Evolutionary conservation across 257 asterid genomes (phyloP), one percentile per base, ranked within the genome.

Genomic region (Salvia hispanica): DNA sequence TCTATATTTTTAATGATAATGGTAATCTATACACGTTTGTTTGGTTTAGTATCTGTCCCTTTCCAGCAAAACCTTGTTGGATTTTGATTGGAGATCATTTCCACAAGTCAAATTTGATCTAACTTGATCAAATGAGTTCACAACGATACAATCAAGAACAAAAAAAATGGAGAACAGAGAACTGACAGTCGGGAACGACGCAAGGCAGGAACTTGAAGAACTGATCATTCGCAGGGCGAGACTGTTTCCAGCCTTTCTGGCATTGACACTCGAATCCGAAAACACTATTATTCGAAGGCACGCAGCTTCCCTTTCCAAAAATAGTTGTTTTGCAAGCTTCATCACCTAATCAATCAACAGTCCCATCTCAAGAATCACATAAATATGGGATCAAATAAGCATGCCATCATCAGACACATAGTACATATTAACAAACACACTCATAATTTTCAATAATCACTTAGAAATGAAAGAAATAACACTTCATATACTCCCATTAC

Each of bases 271-370:
- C 86, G n/a, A 69, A 91, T 12, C 92, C 95, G 37, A 83, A 69
- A 21, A 52, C 40, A 77, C 62, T 74, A 36, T 62, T 66, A 15
- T 60, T 72, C 10, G 91, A 77, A 48, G 76, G 54, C 39, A 78
- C 80, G 72, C 97, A 88, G 13, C 58, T 84, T 0, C 97, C 97
- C 78, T 83, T 90, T 52, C 94, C 95, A 69, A 95, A 90, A 13
- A 78, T 73, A 47, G 60, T 67, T 47, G 61, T 74, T 61, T 76
- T 71, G 79, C 95, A 90, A 21, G 76, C 37, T 55, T 77, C 70
- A 13, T n/a, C 55, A 47, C 74, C 81, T 77, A 36, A 33, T 25
- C 10, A 55, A 55, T 25, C 66, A 39, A 34, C 40, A 16, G 9
- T 54, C 21, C 12, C 33, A n/a, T 6, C 39, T 43, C 46, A 62